Evolutionary conservation across 139 green algal species (phyloP), one percentile per base, ranked within the genome.

Genomic region (Asterochloris sp.): DNA sequence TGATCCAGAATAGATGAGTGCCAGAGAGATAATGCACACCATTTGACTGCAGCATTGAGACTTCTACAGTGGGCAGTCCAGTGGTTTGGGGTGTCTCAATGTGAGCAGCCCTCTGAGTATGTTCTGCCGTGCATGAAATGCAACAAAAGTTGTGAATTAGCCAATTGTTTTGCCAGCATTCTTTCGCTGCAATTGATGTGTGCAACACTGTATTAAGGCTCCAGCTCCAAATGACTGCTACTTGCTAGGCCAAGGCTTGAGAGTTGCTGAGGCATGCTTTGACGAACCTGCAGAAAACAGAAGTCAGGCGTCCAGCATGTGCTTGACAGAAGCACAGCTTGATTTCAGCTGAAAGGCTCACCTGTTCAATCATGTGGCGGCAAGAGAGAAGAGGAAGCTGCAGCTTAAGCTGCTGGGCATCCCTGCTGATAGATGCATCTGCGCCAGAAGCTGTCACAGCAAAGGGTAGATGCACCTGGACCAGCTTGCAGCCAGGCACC

Each of bases 161-260:
- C 6, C 6, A 6, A 54, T 54, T 54, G 2, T 54, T 54, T 54
- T 54, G 38, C 38, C 38, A 54, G 38, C 2, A 54, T 54, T 54
- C 38, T 54, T 54, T 54, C 6, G 38, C 38, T 54, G 4, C 2
- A 54, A 54, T 54, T 54, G 38, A 54, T 2, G 38, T 2, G 2
- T 6, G 6, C 38, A 54, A 54, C 38, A 54, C 38, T 54, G 6
- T 54, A 54, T 6, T 76, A 85, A 17, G 79, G 62, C 60, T 66
- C 82, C n/a, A 69, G 69, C 54, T 85, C 81, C 23, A 80, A 38
- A n/a, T 80, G 68, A 62, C 60, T 80, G 23, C 68, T 62, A 54
- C 29, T 69, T 17, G 76, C 16, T n/a, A 80, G 23, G n/a, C 68
- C 76, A 26, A 16, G 13, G 11, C 67, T 61, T 13, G 16, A 16